Evolutionary conservation across 257 asterid species (phyloP), one percentile per base, ranked within the genome.

Genomic region (Phtheirospermum japonicum): DNA sequence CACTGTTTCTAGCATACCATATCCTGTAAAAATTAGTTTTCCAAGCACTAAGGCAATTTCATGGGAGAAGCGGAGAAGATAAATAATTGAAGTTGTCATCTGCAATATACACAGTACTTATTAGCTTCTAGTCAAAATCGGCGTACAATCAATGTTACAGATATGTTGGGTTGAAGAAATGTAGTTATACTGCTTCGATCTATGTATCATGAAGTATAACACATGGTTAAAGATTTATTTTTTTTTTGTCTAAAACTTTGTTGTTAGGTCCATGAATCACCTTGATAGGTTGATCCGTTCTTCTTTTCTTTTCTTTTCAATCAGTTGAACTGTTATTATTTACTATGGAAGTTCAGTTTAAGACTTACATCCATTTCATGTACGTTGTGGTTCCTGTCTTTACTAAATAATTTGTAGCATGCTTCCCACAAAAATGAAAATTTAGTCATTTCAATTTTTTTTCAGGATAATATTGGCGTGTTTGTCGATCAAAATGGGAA

Each of bases 401-500:
- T n/a, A 32, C 31, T 50, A 33, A 39, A 23, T 42, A 33, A 50
- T 46, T 43, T 58, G 48, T 40, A 11, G 31, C 20, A 56, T 42
- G 53, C 45, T 62, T 64, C 30, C 43, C 64, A 34, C n/a, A 19
- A 43, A 63, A 67, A 55, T 10, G 18, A 58, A 48, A 56, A 40
- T 59, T 34, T 40, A 61, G 51, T 46, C 40, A 32, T 59, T 67
- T 59, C 39, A 56, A 19, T 45, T 68, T 66, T n/a, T n/a, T 45
- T 70, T 61, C 80, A 93, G 99, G 99, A 93, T 72, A 93, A 93
- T 72, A 89, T 93, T 69, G 99, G 99, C 62, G 89, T 93, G 65
- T 82, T 93, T 79, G 96, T 93, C 65, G 95, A 93, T 76, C 97
- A 93, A 85, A 93, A 89, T 40, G 99, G 99, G 31, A 93, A 93